Percentiles rank a stretch among this genome's conserved stretches.
phyloP scores from a whole-genome alignment of 2,329 filamentous ascomycete genomes.

The Aureobasidium zeae region DNA sequence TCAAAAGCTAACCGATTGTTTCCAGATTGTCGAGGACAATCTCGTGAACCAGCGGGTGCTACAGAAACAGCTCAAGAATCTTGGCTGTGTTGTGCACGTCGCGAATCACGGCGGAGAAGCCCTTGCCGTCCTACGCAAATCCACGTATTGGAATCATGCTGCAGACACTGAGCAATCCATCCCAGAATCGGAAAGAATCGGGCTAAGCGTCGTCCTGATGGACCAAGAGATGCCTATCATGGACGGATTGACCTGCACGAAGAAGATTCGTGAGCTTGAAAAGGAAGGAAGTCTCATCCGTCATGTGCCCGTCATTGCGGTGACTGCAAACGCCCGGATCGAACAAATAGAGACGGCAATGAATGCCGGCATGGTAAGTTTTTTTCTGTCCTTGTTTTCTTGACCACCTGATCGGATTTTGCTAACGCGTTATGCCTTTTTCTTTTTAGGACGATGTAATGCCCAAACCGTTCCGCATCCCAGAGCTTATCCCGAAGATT shows the following conservation, averaged over 20 bases:
- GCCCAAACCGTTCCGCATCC: conserved; percentile 43
- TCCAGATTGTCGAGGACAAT: conserved; percentile 36
- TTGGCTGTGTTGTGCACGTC: conserved; percentile 38
- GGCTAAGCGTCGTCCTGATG: conserved; percentile 54
- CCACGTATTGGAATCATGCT: conserved; percentile 33
- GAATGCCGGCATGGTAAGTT: conserved; percentile 53
- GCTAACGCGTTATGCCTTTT: conserved; percentile 16
- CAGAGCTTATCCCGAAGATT: conserved; percentile 42
- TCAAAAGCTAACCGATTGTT: not conserved
- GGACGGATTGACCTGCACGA: conserved; percentile 68
- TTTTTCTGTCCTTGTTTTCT: too few relatives aligned
- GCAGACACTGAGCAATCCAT: not conserved
- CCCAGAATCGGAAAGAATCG: conserved; percentile 12
- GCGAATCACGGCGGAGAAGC: conserved; percentile 42
- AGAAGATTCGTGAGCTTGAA: conserved; percentile 60
- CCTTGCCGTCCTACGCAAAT: conserved; percentile 35
- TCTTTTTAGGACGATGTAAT: conserved; percentile 40
- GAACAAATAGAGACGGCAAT: conserved; percentile 67
- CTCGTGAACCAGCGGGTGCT: conserved; percentile 42
- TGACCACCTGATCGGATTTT: too few relatives aligned
- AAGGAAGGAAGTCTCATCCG: conserved; percentile 49
- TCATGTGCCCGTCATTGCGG: conserved; percentile 71
- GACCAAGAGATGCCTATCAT: conserved; percentile 74
- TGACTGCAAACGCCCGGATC: conserved; percentile 69
- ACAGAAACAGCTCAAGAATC: conserved; percentile 41